phyloP scores from a whole-genome alignment of 2,329 filamentous ascomycete species.

The Pyrenochaeta sp. region DNA sequence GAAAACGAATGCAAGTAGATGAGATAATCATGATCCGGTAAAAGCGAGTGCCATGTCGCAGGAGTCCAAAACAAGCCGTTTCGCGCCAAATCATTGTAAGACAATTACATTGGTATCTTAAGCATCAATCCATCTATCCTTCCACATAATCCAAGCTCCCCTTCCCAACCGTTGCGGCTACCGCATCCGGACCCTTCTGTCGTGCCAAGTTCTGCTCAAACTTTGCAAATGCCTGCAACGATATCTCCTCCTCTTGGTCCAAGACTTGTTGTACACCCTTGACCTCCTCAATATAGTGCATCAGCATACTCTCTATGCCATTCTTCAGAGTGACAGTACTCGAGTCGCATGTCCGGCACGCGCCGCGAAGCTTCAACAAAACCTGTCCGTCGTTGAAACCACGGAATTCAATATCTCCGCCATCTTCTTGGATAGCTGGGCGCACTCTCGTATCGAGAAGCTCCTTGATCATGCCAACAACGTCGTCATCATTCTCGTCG shows the following conservation, averaged over 20 bases:
- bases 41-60: not conserved
- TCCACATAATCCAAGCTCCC: slow-evolving; percentile 63
- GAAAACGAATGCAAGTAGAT: too few species aligned
- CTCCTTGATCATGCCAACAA: slow-evolving; percentile 98
- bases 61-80: not conserved
- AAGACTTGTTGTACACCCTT: slow-evolving; percentile 90
- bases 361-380: slow-evolving; percentile 85
- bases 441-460: slow-evolving; percentile 93
- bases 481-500: slow-evolving; percentile 90
- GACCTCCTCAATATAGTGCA: slow-evolving; percentile 92
- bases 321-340: slow-evolving; percentile 97
- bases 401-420: slow-evolving; percentile 94
- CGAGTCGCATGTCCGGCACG: slow-evolving; percentile 94
- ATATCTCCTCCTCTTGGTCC: slow-evolving; percentile 90
- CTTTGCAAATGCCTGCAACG: slow-evolving; percentile 86
- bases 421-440: slow-evolving; percentile 96
- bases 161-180: slow-evolving; percentile 59
- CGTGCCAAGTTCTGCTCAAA: slow-evolving; percentile 85
- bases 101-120: slow-evolving; percentile 6
- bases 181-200: slow-evolving; percentile 64
- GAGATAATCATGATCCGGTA: not conserved
- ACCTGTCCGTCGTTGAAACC: slow-evolving; percentile 89
- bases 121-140: slow-evolving; percentile 1
- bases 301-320: slow-evolving; percentile 97
- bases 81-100: not conserved